These are phyloP conservation scores for Termitomyces eurrhizus DNA, from an alignment of 768 basidiomycete genomes.

Conservation along the genomic window DNA sequence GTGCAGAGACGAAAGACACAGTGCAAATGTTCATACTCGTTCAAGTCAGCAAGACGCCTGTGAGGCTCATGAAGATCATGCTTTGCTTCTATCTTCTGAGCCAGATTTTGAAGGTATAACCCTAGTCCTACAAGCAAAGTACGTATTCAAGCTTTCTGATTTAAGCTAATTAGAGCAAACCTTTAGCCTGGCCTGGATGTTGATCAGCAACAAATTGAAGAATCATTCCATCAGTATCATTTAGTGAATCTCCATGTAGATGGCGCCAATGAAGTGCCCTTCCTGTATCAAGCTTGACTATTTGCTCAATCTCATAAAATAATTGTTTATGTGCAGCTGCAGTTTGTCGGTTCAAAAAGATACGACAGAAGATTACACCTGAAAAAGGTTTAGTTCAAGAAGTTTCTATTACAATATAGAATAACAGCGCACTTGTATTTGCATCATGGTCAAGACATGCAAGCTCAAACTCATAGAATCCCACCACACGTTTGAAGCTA, in stretches of 20 bases:
- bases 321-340: slow-evolving; percentile 18
- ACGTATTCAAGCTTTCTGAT: too few relatives aligned
- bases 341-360: slow-evolving; percentile 11
- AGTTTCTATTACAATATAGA: too few relatives aligned
- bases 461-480: slow-evolving; percentile 26
- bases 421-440: neutral
- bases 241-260: slow-evolving; percentile 11
- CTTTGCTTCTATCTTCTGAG: slow-evolving; percentile 1
- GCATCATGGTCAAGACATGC: slow-evolving; percentile 2
- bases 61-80: slow-evolving; percentile 22
- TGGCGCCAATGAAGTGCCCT: slow-evolving; percentile 17
- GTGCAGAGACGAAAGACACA: slow-evolving; percentile 19
- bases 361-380: neutral
- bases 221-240: slow-evolving; percentile 16
- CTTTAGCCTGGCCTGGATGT: slow-evolving; percentile 22
- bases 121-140: slow-evolving; percentile 24
- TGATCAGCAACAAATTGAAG: slow-evolving; percentile 19
- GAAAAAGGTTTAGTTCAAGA: too few relatives aligned
- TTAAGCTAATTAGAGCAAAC: slow-evolving; percentile 7
- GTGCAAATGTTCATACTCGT: slow-evolving; percentile 22
- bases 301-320: slow-evolving; percentile 16
- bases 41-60: slow-evolving; percentile 8
- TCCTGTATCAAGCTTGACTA: slow-evolving; percentile 21
- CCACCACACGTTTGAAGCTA: slow-evolving; percentile 21
- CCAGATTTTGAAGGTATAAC: slow-evolving; percentile 16